Conservation (phyloP, 192 early-diverging fungal genomes). For the Backusella luteola region DNA sequence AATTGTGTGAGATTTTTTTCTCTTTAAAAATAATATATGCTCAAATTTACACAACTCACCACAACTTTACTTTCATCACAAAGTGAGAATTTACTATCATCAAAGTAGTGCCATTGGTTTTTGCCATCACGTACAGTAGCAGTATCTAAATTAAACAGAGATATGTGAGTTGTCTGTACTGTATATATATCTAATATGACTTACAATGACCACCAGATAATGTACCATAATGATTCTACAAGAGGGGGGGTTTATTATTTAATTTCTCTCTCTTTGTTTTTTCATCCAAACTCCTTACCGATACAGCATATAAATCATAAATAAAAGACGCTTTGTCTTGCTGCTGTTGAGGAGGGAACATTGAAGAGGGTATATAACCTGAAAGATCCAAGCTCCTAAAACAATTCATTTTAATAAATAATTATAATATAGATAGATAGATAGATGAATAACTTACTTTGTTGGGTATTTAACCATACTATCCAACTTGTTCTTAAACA, state of each 20-base stretch:
- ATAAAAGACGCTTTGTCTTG: slow-evolving; percentile 6
- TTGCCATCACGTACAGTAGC: slow-evolving; percentile 66
- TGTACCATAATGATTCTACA: slow-evolving; percentile 71
- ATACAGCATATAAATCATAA: slow-evolving; percentile 84
- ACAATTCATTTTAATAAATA: not conserved
- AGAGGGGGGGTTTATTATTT: not conserved
- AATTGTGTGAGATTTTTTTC: too few relatives aligned
- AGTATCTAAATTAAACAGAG: slow-evolving; percentile 39
- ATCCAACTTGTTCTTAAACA: slow-evolving; percentile 92
- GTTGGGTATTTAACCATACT: slow-evolving; percentile 85
- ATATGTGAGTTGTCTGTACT: slow-evolving; percentile 15
- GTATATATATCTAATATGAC: slow-evolving; percentile 29
- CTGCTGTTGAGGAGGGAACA: slow-evolving; percentile 6
- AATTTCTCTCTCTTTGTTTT: not conserved
- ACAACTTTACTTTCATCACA: slow-evolving; percentile 53
- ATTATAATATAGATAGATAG: not conserved
- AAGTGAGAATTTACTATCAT: slow-evolving; percentile 70
- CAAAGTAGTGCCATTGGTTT: slow-evolving; percentile 80
- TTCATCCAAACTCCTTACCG: slow-evolving; percentile 52
- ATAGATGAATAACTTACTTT: slow-evolving; percentile 19
- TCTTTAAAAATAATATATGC: too few relatives aligned
- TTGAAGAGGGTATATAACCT: slow-evolving; percentile 44
- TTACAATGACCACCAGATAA: slow-evolving; percentile 72
- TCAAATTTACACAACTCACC: slow-evolving; percentile 39
- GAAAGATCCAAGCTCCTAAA: slow-evolving; percentile 55